Base-by-base conservation (phyloP, 1,139 yeast genomes). In the Nematodospora anomalae region DNA sequence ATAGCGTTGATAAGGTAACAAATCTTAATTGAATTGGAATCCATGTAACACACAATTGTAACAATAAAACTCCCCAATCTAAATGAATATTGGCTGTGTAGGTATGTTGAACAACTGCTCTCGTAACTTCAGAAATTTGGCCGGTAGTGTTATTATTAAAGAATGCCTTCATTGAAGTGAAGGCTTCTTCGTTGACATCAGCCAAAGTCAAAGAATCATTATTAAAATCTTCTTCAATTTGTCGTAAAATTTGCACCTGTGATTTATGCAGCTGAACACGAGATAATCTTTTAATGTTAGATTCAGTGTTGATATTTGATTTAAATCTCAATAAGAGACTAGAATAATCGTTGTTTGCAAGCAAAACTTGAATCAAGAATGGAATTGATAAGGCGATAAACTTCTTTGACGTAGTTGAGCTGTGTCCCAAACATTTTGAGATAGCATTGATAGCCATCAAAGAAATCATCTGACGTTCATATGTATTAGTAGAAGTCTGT, bases 11-110 rank as follows among this genome's bases (percentile, higher is more conserved):
- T 35, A 86, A 67, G 4, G 86, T 76, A 28, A 83, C 66, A 57
- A 87, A 90, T 45, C 98, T 69, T 43, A 88, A 66, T 53, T 89
- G 97, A 12, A 92, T 95, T 0, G 96, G 97, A 6, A 88, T 77
- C 79, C 92, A 88, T 30, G 79, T 75, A 8, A 88, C 79, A 41
- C 87, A 76, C 45, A 80, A 66, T 45, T 80, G 83, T 33, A 87
- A 62, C 37, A 89, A 67, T 3, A 70, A 59, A 18, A 73, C 67
- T 2, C 79, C 68, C 90, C 90, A 83, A 6, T 49, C 48, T 8
- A 51, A 47, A 30, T 45, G 66, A 37, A 38, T 46, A 18, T 37
- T 43, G 4, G 53, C 47, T 3, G 51, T 44, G 33, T 58, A 62
- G 38, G 71, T 58, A 42, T 61, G 55, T 11, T 59, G 55, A 8